Percentiles rank a stretch among this genome's conserved stretches.
phyloP scores from a whole-genome alignment of 129 eudicot species.

The Arctium minus region DNA sequence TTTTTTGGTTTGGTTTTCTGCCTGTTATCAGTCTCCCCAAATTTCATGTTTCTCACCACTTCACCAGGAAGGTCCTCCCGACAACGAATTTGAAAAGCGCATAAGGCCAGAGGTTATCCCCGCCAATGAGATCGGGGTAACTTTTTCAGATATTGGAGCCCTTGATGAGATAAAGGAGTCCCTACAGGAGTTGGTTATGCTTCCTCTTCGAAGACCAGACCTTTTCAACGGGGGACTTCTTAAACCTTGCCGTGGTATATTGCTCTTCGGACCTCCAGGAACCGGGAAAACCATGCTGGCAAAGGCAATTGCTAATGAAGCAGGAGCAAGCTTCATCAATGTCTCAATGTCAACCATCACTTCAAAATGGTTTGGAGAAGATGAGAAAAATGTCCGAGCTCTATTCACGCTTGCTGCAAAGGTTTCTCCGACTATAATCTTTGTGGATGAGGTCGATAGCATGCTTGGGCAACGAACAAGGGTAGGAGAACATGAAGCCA shows the following conservation, averaged over 20 bases:
- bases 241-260: slow-evolving; percentile 88
- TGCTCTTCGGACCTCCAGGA: slow-evolving; percentile 90
- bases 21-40: neutral
- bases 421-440: slow-evolving; percentile 83
- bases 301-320: slow-evolving; percentile 91
- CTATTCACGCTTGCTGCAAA: slow-evolving; percentile 91
- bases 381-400: slow-evolving; percentile 90
- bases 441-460: slow-evolving; percentile 94
- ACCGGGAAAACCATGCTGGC: slow-evolving; percentile 98
- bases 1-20: neutral
- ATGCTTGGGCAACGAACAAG: slow-evolving; percentile 96
- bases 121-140: slow-evolving; percentile 74
- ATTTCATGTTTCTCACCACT: neutral
- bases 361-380: slow-evolving; percentile 98
- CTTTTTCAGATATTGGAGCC: slow-evolving; percentile 83
- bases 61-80: slow-evolving; percentile 78
- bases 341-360: slow-evolving; percentile 97
- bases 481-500: slow-evolving; percentile 97
- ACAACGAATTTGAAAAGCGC: slow-evolving; percentile 92
- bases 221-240: slow-evolving; percentile 92
- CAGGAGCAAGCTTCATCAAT: slow-evolving; percentile 93
- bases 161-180: slow-evolving; percentile 82
- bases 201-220: slow-evolving; percentile 89
- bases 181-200: slow-evolving; percentile 92
- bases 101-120: slow-evolving; percentile 96